phyloP scores from a whole-genome alignment of 129 eudicot genomes.

The Tanacetum coccineum region DNA sequence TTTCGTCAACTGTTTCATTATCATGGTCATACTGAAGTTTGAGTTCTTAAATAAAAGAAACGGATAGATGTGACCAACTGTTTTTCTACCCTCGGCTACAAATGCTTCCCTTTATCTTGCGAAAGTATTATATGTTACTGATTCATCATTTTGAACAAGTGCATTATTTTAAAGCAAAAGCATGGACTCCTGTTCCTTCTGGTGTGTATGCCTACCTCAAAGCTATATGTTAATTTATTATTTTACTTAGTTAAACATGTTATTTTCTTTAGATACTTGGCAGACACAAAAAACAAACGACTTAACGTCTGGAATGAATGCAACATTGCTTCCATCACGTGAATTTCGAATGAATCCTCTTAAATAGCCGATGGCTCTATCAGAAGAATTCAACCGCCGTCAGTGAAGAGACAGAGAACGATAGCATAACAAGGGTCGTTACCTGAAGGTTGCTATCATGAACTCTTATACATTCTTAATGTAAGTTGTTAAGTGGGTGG shows the following conservation, averaged over 20 bases:
- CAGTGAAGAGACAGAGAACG: constrained; percentile 29
- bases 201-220: constrained; percentile 34
- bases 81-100: constrained; percentile 94
- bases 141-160: constrained; percentile 83
- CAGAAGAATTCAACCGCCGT: constrained; percentile 30
- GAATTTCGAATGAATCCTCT: constrained; percentile 27
- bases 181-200: constrained; percentile 57
- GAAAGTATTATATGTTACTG: constrained; percentile 75
- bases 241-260: neutral
- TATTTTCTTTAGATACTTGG: constrained; percentile 47
- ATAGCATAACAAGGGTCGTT: constrained; percentile 20
- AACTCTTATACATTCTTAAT: constrained; percentile 4
- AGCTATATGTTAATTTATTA: neutral
- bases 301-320: constrained; percentile 31
- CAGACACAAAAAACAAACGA: constrained; percentile 27
- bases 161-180: constrained; percentile 67
- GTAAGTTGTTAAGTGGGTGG: neutral
- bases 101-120: constrained; percentile 88
- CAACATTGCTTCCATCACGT: constrained; percentile 18
- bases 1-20: constrained; percentile 14
- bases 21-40: constrained; percentile 29
- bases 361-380: neutral
- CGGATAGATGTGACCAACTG: constrained; percentile 85
- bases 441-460: constrained; percentile 41
- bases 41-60: constrained; percentile 63